phyloP scores from a whole-genome alignment of 805 yeast species.

The Maudiozyma pseudohumilis region DNA sequence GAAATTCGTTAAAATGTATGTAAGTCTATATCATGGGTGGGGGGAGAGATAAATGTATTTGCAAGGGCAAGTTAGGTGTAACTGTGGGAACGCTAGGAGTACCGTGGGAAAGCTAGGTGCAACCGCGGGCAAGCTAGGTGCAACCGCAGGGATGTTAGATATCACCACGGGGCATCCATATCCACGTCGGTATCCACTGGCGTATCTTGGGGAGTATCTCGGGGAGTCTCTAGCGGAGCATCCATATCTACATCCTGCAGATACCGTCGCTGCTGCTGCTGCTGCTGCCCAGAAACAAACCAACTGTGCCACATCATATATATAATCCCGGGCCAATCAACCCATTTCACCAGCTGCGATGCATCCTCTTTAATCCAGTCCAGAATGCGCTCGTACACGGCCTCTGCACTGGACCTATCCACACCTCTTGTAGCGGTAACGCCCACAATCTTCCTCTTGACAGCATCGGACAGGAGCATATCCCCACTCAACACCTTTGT shows the following conservation, averaged over 20 bases:
- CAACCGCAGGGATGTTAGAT: no score
- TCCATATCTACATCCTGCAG: conserved; percentile 14
- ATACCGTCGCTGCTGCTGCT: conserved; percentile 6
- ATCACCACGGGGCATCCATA: conserved; percentile 8
- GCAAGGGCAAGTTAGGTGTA: no score
- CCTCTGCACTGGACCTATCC: conserved; percentile 4
- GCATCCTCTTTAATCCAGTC: conserved; percentile 19
- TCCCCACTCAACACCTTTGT: conserved; percentile 6
- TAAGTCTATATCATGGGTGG: background rate
- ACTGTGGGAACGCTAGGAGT: no score
- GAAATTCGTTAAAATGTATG: background rate
- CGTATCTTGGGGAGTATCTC: background rate
- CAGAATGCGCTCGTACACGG: conserved; percentile 18
- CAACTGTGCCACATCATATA: conserved; percentile 27
- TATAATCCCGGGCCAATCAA: conserved; percentile 12
- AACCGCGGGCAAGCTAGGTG: no score
- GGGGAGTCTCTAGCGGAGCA: no score
- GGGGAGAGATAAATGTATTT: background rate
- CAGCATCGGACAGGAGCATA: conserved; percentile 5
- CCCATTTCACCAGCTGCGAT: conserved; percentile 25
- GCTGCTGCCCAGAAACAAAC: no score
- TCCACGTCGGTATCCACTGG: conserved; percentile 10
- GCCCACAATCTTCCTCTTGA: conserved; percentile 4
- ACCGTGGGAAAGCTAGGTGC: no score
- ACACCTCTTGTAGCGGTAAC: background rate